phyloP scores from a whole-genome alignment of 2,329 filamentous ascomycete species.

The Passalora sequoiae region DNA sequence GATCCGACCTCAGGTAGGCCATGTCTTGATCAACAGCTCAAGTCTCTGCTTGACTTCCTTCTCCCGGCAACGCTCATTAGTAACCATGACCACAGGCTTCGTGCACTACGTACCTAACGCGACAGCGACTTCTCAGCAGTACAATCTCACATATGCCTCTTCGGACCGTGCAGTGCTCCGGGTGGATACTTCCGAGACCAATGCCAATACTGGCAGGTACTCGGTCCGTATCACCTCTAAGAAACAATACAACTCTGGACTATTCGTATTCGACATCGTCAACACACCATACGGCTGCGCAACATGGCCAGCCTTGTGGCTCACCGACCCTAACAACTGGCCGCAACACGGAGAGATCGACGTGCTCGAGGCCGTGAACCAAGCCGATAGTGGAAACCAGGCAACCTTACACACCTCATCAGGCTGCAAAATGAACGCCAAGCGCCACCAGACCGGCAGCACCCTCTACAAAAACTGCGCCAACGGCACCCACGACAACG shows the following conservation, averaged over 20 bases:
- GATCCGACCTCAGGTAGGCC: constrained; percentile 38
- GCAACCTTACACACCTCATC: constrained; percentile 29
- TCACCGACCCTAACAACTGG: constrained; percentile 42
- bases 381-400: constrained; percentile 24
- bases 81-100: constrained; percentile 48
- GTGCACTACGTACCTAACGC: constrained; percentile 41
- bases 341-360: constrained; percentile 31
- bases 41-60: too few species aligned
- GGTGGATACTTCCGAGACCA: constrained; percentile 27
- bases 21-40: too few species aligned
- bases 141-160: constrained; percentile 31
- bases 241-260: constrained; percentile 34
- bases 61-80: too few species aligned
- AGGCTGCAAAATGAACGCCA: constrained; percentile 31
- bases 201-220: constrained; percentile 29
- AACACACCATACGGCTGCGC: constrained; percentile 35
- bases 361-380: constrained; percentile 34
- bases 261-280: constrained; percentile 36
- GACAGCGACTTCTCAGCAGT: constrained; percentile 19
- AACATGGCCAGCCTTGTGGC: constrained; percentile 39
- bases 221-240: constrained; percentile 35
- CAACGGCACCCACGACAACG: constrained; percentile 24
- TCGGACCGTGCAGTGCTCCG: constrained; percentile 24
- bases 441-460: constrained; percentile 29
- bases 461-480: constrained; percentile 28